Evolutionary conservation across 2,329 filamentous ascomycete genomes (phyloP), one percentile per base, ranked within the genome.

Genomic region (Apiospora koreana): DNA sequence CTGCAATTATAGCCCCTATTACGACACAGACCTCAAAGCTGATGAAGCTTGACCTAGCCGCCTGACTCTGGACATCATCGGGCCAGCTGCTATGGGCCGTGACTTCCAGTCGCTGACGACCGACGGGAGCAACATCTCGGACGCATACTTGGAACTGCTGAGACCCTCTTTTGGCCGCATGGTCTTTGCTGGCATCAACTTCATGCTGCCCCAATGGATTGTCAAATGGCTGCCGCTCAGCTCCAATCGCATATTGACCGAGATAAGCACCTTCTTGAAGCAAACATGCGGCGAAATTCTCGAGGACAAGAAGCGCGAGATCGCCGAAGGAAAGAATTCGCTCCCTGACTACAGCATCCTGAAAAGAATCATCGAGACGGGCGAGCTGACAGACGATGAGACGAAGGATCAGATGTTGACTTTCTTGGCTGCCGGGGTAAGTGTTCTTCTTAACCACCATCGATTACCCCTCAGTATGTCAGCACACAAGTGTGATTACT

Each of bases 61-160:
- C 25, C 87, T 87, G 6, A 93, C 92, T 0, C 85, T 95, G 18
- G 93, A 94, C 76, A 93, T 94, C 72, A 93, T 95, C 75, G 92
- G 92, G 25, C 76, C 90, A 7, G 91, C 92, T 0, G 92, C 92
- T 10, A 86, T 94, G 77, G 92, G 92, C 7, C 85, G 87, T 68
- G 91, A 94, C 75, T 94, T 95, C 75, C 85, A 87, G 64, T 87
- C 92, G 14, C 86, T 94, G 67, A 80, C 83, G 35, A 82, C 94
- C 74, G 86, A 90, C 1, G 77, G 87, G 67, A 91, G 87, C 71
- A 80, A 85, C 65, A 86, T 95, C 38, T 88, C 85, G 66, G 50
- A 58, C 28, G 50, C 50, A 1, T 58, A 58, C 28, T 28, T 9
- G 50, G 50, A 58, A 25, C 50, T 58, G 1, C 28, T 58, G 7